A percentile compares a stretch with the other conserved stretches of the same genome.
Conservation (phyloP, 441 rosid species). For the Pelargonium australe region DNA sequence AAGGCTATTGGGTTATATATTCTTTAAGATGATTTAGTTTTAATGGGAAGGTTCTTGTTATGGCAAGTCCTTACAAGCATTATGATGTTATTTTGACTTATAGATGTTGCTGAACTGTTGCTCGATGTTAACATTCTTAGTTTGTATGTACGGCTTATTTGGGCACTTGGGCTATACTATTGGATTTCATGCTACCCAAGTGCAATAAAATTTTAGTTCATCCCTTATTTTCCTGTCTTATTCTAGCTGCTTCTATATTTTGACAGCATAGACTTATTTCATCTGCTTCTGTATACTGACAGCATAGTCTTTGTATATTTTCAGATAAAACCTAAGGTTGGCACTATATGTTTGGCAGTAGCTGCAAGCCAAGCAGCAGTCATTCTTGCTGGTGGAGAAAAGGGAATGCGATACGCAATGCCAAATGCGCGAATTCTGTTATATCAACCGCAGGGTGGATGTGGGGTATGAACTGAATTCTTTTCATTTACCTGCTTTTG, state of each 20-base stretch:
- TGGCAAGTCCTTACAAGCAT: no score
- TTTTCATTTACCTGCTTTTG: constrained; percentile 1
- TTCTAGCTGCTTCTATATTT: neutral
- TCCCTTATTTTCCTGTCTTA: neutral
- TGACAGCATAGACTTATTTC: neutral
- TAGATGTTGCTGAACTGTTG: no score
- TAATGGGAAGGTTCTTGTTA: no score
- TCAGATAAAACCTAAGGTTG: constrained; percentile 88
- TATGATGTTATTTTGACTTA: no score
- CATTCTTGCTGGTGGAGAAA: constrained; percentile 88
- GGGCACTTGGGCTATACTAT: neutral
- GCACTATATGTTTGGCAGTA: constrained; percentile 88
- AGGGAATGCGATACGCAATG: constrained; percentile 94
- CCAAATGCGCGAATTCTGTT: constrained; percentile 90
- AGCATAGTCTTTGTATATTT: constrained; percentile 1
- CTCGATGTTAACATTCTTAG: neutral
- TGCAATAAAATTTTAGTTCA: neutral
- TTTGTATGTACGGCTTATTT: neutral
- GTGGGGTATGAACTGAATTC: constrained; percentile 53
- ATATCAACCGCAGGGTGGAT: constrained; percentile 83
- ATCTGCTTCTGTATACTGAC: neutral
- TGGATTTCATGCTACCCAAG: neutral
- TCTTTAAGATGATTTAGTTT: no score
- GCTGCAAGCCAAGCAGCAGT: constrained; percentile 95
- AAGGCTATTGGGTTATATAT: no score